Evolutionary conservation across 805 yeast genomes (phyloP).

Genomic region (Ogataea trehalophila): DNA sequence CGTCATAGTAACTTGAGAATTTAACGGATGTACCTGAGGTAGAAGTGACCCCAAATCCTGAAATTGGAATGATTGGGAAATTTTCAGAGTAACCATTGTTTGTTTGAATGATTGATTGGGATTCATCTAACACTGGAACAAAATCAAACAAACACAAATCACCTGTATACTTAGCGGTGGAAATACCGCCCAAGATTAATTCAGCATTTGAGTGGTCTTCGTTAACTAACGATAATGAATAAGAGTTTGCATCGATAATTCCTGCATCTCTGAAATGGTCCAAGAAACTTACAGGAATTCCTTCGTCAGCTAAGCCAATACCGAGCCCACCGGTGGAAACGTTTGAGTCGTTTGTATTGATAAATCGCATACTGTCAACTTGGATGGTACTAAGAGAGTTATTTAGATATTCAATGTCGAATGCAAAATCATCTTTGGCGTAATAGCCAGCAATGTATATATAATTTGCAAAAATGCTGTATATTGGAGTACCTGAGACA

Average conservation of each 20-base stretch:
- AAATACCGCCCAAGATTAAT: constrained; percentile 57
- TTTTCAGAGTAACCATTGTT: constrained; percentile 14
- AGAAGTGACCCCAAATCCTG: constrained; percentile 39
- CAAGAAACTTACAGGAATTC: constrained; percentile 29
- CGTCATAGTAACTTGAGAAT: constrained; percentile 34
- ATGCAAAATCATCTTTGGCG: constrained; percentile 22
- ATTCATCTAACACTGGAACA: constrained; percentile 35
- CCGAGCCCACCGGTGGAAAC: constrained; percentile 43
- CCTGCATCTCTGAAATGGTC: constrained; percentile 27
- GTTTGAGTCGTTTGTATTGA: constrained; percentile 34
- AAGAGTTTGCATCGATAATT: constrained; percentile 35
- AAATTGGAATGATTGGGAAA: constrained; percentile 42
- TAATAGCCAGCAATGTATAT: constrained; percentile 22
- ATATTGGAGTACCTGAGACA: constrained; percentile 11
- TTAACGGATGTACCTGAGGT: constrained; percentile 20
- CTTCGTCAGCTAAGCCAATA: constrained; percentile 31
- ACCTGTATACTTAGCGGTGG: constrained; percentile 41
- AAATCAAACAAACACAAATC: constrained; percentile 45
- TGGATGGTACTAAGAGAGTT: background rate
- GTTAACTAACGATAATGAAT: constrained; percentile 38
- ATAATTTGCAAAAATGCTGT: constrained; percentile 15
- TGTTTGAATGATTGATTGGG: constrained; percentile 1
- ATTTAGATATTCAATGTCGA: constrained; percentile 3
- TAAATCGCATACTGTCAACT: constrained; percentile 30
- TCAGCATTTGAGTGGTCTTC: constrained; percentile 26